Evolutionary conservation across 768 basidiomycete species (phyloP).

Genomic region (Royoungia palumana): DNA sequence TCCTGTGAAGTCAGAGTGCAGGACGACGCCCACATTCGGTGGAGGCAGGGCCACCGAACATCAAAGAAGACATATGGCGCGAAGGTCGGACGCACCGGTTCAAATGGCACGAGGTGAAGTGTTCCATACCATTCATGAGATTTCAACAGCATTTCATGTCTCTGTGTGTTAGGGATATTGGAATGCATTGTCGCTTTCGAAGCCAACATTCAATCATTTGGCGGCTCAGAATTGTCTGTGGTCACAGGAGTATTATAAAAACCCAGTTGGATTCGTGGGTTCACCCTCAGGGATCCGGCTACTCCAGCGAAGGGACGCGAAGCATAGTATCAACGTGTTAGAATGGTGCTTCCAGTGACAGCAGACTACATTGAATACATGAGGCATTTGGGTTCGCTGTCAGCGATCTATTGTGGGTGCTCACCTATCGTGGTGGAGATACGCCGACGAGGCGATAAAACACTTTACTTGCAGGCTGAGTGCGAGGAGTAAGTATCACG

Average conservation of each 20-base stretch:
- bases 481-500: conserved; percentile 32
- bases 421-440: conserved; percentile 69
- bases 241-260: conserved; percentile 64
- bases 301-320: conserved; percentile 52
- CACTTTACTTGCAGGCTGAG: conserved; percentile 42
- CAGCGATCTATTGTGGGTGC: conserved; percentile 23
- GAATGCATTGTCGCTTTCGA: conserved; percentile 1
- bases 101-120: conserved; percentile 73
- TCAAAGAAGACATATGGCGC: neutral
- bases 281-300: conserved; percentile 40
- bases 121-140: conserved; percentile 53
- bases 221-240: conserved; percentile 50
- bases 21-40: neutral
- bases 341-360: conserved; percentile 44
- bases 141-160: conserved; percentile 40
- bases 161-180: conserved; percentile 28
- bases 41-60: neutral
- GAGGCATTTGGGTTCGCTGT: neutral
- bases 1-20: too few relatives aligned
- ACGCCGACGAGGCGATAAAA: conserved; percentile 54
- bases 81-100: conserved; percentile 38
- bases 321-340: conserved; percentile 50
- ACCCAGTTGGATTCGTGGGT: conserved; percentile 52
- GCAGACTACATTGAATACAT: conserved; percentile 40
- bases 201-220: conserved; percentile 20